Evolutionary conservation across 2,329 filamentous ascomycete genomes (phyloP).

Genomic region (Nothopassalora personata): DNA sequence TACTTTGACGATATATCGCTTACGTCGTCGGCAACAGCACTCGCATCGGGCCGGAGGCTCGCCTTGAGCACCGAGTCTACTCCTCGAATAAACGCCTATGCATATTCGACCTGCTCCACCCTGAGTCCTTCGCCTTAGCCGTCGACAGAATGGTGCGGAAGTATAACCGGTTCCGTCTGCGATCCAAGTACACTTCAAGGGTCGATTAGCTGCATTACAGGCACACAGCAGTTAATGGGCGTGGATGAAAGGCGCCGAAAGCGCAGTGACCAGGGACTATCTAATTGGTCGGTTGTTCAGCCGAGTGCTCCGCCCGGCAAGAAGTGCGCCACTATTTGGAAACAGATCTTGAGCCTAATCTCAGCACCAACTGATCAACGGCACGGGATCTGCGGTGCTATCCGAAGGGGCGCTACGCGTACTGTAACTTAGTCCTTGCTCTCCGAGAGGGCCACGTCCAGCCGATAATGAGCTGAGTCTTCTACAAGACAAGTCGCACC

Average conservation of each 20-base stretch:
- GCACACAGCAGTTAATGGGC: not conserved
- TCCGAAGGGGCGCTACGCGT: not conserved
- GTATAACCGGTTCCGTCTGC: not conserved
- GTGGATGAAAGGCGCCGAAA: not conserved
- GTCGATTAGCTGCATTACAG: not conserved
- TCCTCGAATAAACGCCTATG: no score
- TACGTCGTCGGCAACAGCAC: no score
- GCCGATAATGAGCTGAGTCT: no score
- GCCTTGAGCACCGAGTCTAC: no score
- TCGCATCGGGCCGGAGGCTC: no score
- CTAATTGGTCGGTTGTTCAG: not conserved
- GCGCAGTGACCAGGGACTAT: not conserved
- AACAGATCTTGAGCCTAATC: conserved; percentile 1
- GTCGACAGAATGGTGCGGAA: not conserved
- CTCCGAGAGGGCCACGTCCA: no score
- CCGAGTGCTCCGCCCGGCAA: not conserved
- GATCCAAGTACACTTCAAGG: not conserved
- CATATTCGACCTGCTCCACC: no score
- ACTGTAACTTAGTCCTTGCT: no score
- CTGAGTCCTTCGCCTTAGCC: not conserved
- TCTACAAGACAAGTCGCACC: no score
- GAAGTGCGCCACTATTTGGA: not conserved
- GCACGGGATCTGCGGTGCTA: not conserved
- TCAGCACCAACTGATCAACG: not conserved
- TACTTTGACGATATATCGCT: no score